A percentile compares a stretch with the other conserved stretches of the same genome.
Conservation (phyloP, 1,139 yeast genomes). For the Candida pseudocylindracea region DNA sequence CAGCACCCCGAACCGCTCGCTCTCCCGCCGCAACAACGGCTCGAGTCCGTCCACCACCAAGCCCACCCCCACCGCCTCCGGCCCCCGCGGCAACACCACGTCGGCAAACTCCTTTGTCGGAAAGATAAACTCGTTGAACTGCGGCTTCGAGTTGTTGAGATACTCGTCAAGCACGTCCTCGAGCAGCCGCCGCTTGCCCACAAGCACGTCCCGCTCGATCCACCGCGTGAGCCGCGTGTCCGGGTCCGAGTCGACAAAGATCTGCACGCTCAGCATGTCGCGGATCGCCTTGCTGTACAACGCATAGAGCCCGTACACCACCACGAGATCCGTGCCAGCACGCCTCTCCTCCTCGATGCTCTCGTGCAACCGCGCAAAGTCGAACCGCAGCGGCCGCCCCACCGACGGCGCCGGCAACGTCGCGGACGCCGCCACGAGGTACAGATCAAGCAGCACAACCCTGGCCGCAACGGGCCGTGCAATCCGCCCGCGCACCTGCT, state of each 20-base stretch:
- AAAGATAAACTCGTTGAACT: conserved; percentile 49
- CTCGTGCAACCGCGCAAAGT: conserved; percentile 9
- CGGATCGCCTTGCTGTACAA: conserved; percentile 42
- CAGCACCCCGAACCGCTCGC: conserved; percentile 3
- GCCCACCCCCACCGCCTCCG: conserved; percentile 35
- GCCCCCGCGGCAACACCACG: conserved; percentile 58
- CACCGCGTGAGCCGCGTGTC: conserved; percentile 66
- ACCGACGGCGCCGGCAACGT: conserved; percentile 4
- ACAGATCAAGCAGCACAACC: neutral
- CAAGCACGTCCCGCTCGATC: conserved; percentile 26
- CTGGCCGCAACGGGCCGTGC: no score
- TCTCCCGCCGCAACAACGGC: conserved; percentile 13
- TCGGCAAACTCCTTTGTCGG: conserved; percentile 71
- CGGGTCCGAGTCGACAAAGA: conserved; percentile 72
- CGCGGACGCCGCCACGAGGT: neutral
- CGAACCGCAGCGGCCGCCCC: conserved; percentile 18
- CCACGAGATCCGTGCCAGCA: conserved; percentile 12
- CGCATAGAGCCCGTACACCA: conserved; percentile 69
- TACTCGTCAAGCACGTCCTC: conserved; percentile 35
- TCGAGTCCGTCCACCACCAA: conserved; percentile 58
- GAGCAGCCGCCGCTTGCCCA: conserved; percentile 7
- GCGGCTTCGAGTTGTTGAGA: conserved; percentile 45
- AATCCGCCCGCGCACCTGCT: conserved; percentile 8
- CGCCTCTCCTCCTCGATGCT: conserved; percentile 2
- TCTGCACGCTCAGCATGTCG: conserved; percentile 35